phyloP scores from a whole-genome alignment of 2,329 filamentous ascomycete genomes.

The Aspergillus quadricinctus region DNA sequence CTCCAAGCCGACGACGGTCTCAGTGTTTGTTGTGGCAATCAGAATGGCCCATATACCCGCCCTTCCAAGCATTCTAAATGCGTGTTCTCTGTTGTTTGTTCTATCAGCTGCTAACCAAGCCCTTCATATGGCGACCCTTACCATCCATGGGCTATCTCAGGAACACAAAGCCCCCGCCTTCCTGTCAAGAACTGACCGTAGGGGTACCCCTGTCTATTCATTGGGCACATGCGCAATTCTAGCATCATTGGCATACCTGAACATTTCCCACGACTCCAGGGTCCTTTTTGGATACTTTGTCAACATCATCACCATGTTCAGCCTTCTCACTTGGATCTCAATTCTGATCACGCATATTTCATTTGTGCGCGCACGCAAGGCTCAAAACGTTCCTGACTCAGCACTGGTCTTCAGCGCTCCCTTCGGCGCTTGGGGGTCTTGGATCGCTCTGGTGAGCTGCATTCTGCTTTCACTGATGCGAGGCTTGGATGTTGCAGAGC shows the following conservation, averaged over 20 bases:
- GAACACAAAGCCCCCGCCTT: conserved; percentile 67
- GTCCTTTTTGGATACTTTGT: conserved; percentile 61
- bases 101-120: conserved; percentile 73
- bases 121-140: conserved; percentile 68
- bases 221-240: conserved; percentile 58
- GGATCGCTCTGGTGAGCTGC: conserved; percentile 63
- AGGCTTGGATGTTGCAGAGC: conserved; percentile 66
- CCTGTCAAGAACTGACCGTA: conserved; percentile 63
- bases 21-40: conserved; percentile 71
- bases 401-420: conserved; percentile 63
- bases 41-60: conserved; percentile 57
- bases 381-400: conserved; percentile 54
- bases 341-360: conserved; percentile 63
- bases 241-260: conserved; percentile 63
- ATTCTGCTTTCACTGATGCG: conserved; percentile 72
- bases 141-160: conserved; percentile 66
- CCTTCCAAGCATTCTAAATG: conserved; percentile 67
- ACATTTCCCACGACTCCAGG: conserved; percentile 53
- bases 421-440: conserved; percentile 65
- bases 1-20: conserved; percentile 53
- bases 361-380: conserved; percentile 59
- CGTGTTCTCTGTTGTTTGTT: conserved; percentile 67
- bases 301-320: conserved; percentile 63
- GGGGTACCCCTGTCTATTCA: conserved; percentile 65
- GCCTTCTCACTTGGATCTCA: conserved; percentile 62